Percentiles rank a stretch among this genome's conserved stretches.
Conservation (phyloP, 192 early-diverging fungal genomes). For the Gigaspora rosea region DNA sequence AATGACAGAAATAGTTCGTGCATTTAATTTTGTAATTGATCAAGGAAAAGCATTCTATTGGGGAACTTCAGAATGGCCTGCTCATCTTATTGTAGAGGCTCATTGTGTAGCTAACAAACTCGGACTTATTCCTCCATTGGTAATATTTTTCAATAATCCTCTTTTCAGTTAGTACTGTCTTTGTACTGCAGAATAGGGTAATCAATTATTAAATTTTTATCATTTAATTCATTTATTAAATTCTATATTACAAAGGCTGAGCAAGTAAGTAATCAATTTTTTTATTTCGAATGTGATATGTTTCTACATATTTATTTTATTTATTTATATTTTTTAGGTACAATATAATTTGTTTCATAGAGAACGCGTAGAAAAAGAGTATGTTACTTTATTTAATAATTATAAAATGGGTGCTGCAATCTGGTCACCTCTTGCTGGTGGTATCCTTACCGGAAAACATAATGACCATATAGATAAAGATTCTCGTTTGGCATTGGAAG, state of each 20-base stretch:
- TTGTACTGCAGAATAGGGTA: not conserved
- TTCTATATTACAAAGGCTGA: not conserved
- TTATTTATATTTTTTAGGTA: conserved; percentile 61
- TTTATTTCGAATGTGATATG: not conserved
- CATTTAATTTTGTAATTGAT: conserved; percentile 81
- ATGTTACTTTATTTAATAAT: conserved; percentile 68
- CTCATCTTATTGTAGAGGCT: conserved; percentile 76
- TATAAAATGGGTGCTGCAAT: conserved; percentile 70
- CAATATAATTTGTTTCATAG: conserved; percentile 89
- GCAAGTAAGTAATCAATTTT: conserved; percentile 32
- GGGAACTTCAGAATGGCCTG: conserved; percentile 83
- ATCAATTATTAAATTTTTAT: too few relatives aligned
- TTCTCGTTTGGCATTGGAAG: conserved; percentile 63
- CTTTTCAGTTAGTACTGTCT: not conserved
- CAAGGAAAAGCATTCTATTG: conserved; percentile 82
- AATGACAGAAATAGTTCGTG: conserved; percentile 87
- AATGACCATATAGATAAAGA: conserved; percentile 67
- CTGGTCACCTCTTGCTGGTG: conserved; percentile 79
- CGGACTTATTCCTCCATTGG: conserved; percentile 67
- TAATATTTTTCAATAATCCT: too few relatives aligned
- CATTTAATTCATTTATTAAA: too few relatives aligned
- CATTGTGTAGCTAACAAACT: conserved; percentile 67
- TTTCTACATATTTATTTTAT: not conserved
- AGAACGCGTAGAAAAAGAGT: conserved; percentile 77
- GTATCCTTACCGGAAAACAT: conserved; percentile 73